Evolutionary conservation across 2,329 filamentous ascomycete species (phyloP).

Genomic region (Paracamarosporium sp.): DNA sequence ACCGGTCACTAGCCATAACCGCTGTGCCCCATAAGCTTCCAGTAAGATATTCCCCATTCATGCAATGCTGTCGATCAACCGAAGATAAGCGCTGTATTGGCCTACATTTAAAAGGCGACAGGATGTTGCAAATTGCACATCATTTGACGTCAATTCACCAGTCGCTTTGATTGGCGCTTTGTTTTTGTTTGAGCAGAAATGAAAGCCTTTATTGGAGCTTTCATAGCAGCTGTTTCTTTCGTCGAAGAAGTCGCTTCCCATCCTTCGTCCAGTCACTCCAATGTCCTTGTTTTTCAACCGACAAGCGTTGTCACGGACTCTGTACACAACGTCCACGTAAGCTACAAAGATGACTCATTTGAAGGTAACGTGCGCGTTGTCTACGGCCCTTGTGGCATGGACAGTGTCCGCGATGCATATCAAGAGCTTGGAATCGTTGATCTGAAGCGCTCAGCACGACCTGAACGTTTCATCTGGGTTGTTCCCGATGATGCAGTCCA

Average conservation of each 20-base stretch:
- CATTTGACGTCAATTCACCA: not conserved
- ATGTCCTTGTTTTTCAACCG: too few relatives aligned
- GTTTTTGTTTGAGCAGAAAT: not conserved
- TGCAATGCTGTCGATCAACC: not conserved
- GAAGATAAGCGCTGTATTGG: not conserved
- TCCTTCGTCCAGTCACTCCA: not conserved
- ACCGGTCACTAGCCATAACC: not conserved
- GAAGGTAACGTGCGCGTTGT: constrained; percentile 54
- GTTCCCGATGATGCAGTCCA: constrained; percentile 48
- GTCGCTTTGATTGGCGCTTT: not conserved
- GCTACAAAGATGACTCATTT: constrained; percentile 47
- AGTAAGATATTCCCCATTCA: too few relatives aligned
- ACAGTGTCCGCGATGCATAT: constrained; percentile 44
- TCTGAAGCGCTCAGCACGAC: constrained; percentile 40
- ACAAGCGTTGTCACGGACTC: constrained; percentile 50
- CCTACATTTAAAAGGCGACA: not conserved
- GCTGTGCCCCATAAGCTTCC: too few relatives aligned
- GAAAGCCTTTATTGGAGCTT: not conserved
- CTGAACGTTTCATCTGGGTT: constrained; percentile 58
- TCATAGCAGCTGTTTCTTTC: not conserved
- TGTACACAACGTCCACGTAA: constrained; percentile 59
- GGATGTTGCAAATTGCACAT: not conserved
- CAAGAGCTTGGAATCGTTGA: constrained; percentile 52
- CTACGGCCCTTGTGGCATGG: constrained; percentile 54
- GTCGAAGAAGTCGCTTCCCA: not conserved